These are phyloP conservation scores for Plasmodium coatneyi DNA, from an alignment of 169 alveolate genomes.

Conservation along the genomic window DNA sequence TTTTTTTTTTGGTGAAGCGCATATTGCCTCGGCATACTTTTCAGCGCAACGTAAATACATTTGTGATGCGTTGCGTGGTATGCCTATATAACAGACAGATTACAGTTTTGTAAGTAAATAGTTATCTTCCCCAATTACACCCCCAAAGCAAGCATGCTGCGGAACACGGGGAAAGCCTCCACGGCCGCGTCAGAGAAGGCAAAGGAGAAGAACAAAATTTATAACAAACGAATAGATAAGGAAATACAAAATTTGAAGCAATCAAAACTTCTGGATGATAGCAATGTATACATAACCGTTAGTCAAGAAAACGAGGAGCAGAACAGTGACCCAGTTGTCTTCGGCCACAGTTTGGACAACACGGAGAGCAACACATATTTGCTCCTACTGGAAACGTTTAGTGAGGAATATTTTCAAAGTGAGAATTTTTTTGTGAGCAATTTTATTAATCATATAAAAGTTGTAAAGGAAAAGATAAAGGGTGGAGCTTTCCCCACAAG, in stretches of 20 bases:
- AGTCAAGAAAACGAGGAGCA: background rate
- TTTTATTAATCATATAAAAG: slow-evolving; percentile 30
- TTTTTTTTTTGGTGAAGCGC: background rate
- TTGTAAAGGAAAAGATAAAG: slow-evolving; percentile 7
- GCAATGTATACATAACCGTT: slow-evolving; percentile 43
- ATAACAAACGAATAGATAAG: slow-evolving; percentile 57
- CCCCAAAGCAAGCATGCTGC: background rate
- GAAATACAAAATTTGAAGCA: slow-evolving; percentile 62
- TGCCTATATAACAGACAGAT: background rate
- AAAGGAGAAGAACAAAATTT: slow-evolving; percentile 29
- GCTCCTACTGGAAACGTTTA: slow-evolving; percentile 26
- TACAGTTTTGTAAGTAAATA: background rate
- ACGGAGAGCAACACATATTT: background rate
- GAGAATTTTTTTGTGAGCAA: slow-evolving; percentile 38
- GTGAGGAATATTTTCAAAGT: slow-evolving; percentile 30
- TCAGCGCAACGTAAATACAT: background rate
- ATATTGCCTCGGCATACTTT: background rate
- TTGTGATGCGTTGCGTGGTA: background rate
- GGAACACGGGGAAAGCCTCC: slow-evolving; percentile 16
- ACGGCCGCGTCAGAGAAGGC: background rate
- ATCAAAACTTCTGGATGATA: slow-evolving; percentile 20
- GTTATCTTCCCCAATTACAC: background rate
- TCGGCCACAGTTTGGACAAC: background rate
- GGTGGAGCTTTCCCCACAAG: background rate
- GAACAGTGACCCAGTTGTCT: background rate